Evolutionary conservation across 257 asterid species (phyloP).

Genomic region (Fraxinus excelsior): DNA sequence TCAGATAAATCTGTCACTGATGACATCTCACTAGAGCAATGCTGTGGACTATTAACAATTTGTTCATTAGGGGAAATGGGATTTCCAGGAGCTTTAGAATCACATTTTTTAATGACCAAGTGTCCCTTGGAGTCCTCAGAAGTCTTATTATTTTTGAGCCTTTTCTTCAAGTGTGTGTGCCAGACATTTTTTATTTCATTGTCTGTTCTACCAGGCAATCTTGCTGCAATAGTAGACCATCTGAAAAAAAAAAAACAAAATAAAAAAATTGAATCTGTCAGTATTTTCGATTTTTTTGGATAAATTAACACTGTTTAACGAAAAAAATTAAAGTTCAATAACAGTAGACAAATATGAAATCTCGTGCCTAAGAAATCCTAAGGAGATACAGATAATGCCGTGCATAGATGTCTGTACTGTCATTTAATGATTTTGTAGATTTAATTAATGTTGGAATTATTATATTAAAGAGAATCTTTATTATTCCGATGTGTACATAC

Average conservation of each 20-base stretch:
- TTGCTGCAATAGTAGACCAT: slow-evolving; percentile 92
- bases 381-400: slow-evolving; percentile 33
- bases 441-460: slow-evolving; percentile 8
- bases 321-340: slow-evolving; percentile 23
- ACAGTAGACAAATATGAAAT: slow-evolving; percentile 33
- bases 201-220: slow-evolving; percentile 86
- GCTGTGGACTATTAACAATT: slow-evolving; percentile 37
- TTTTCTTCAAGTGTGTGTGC: slow-evolving; percentile 89
- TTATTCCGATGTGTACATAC: slow-evolving; percentile 17
- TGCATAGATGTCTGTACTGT: slow-evolving; percentile 34
- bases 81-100: slow-evolving; percentile 29
- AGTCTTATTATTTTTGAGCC: slow-evolving; percentile 33
- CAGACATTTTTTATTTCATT: slow-evolving; percentile 89
- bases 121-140: slow-evolving; percentile 44
- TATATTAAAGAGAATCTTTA: slow-evolving; percentile 29
- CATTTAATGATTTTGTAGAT: slow-evolving; percentile 26
- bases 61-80: slow-evolving; percentile 1
- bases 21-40: slow-evolving; percentile 61
- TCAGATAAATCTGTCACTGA: slow-evolving; percentile 51
- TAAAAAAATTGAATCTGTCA: background rate
- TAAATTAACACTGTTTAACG: background rate
- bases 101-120: slow-evolving; percentile 20
- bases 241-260: slow-evolving; percentile 39
- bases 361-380: slow-evolving; percentile 48
- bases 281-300: background rate